Percentiles rank a stretch among this genome's conserved stretches.
Conservation (phyloP, 2,329 filamentous ascomycete species). For the Aschersonia sp. region DNA sequence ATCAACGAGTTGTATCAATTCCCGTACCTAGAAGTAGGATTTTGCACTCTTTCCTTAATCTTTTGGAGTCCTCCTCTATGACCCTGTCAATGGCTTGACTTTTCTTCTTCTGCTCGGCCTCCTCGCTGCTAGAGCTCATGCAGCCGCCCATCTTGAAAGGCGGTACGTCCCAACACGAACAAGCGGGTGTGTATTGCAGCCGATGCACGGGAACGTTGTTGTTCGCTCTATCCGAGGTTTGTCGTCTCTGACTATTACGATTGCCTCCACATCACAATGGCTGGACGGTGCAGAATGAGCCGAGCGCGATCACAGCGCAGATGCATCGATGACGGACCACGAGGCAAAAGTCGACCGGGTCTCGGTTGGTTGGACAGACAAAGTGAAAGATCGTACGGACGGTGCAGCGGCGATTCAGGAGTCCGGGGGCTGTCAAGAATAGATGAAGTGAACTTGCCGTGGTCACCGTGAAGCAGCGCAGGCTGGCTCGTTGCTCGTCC, state of each 20-base stretch:
- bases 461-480: background rate
- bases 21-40: slow-evolving; percentile 75
- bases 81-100: slow-evolving; percentile 91
- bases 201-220: background rate
- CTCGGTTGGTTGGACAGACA: too few species aligned
- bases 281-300: background rate
- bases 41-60: slow-evolving; percentile 95
- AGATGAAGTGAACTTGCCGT: background rate
- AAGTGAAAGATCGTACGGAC: background rate
- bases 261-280: background rate
- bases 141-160: slow-evolving; percentile 68
- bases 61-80: slow-evolving; percentile 86
- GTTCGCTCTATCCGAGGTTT: background rate
- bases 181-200: background rate
- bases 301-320: background rate
- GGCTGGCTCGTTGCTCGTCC: background rate
- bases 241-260: background rate
- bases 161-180: slow-evolving; percentile 4
- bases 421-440: background rate
- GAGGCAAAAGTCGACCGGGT: too few species aligned
- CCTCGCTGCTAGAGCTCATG: slow-evolving; percentile 78
- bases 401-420: background rate
- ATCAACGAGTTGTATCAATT: background rate
- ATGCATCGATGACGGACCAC: background rate
- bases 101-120: slow-evolving; percentile 86